A percentile compares a stretch with the other conserved stretches of the same genome.
These are phyloP conservation scores for Phaseolus lunatus DNA, from an alignment of 306 rosid species.

Conservation along the genomic window DNA sequence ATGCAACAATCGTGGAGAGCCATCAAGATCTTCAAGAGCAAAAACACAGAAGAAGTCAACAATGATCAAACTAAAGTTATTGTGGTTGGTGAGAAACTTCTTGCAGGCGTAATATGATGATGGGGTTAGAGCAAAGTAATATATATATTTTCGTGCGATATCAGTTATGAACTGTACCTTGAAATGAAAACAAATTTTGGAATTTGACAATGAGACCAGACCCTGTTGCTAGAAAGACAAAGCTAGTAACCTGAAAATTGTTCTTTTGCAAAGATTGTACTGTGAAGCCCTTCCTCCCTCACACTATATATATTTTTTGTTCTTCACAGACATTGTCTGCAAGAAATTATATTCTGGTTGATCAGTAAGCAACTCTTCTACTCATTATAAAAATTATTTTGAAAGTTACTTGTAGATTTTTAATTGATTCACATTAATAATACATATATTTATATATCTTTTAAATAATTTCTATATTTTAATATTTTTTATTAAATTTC, in stretches of 20 bases:
- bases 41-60: constrained; percentile 43
- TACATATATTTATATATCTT: too few species aligned
- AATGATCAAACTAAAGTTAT: constrained; percentile 26
- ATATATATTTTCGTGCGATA: not conserved
- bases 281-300: too few species aligned
- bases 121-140: not conserved
- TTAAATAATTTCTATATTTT: too few species aligned
- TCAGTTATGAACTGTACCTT: not conserved
- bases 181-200: not conserved
- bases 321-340: too few species aligned
- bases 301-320: too few species aligned
- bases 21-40: constrained; percentile 49
- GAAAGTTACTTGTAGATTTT: too few species aligned
- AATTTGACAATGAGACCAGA: not conserved
- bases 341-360: too few species aligned
- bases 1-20: constrained; percentile 50
- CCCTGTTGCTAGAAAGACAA: too few species aligned
- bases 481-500: not conserved
- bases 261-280: too few species aligned
- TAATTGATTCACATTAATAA: not conserved
- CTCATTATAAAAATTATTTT: too few species aligned
- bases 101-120: not conserved
- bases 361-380: not conserved
- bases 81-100: constrained; percentile 45
- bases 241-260: too few species aligned